phyloP scores from a whole-genome alignment of 2,329 filamentous ascomycete genomes.

The Apiospora kogelbergensis region DNA sequence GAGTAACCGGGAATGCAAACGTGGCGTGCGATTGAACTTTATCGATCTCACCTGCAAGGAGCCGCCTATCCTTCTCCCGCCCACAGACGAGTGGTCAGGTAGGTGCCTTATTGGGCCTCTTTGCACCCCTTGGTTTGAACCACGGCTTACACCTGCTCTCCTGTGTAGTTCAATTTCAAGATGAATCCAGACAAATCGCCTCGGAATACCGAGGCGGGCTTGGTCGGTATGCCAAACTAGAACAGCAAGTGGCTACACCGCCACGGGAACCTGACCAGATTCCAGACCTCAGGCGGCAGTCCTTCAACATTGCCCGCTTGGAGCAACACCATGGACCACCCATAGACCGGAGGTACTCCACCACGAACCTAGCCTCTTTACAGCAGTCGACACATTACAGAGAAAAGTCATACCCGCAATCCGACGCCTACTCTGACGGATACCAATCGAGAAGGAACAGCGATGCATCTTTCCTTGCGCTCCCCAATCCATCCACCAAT shows the following conservation, averaged over 20 bases:
- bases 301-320: slow-evolving; percentile 19
- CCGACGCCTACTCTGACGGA: slow-evolving; percentile 23
- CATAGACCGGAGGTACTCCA: slow-evolving; percentile 22
- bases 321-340: slow-evolving; percentile 21
- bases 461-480: slow-evolving; percentile 25
- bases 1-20: slow-evolving; percentile 80
- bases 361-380: slow-evolving; percentile 15
- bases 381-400: neutral
- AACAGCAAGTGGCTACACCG: slow-evolving; percentile 35
- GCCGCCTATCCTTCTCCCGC: slow-evolving; percentile 60
- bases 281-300: slow-evolving; percentile 24
- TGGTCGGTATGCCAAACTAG: slow-evolving; percentile 65
- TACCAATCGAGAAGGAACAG: slow-evolving; percentile 28
- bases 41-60: slow-evolving; percentile 77
- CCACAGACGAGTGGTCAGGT: slow-evolving; percentile 66
- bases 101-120: slow-evolving; percentile 26
- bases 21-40: slow-evolving; percentile 86
- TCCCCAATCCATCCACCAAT: slow-evolving; percentile 24
- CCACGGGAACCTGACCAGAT: slow-evolving; percentile 24
- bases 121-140: neutral
- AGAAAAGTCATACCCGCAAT: slow-evolving; percentile 22
- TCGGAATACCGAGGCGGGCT: slow-evolving; percentile 84
- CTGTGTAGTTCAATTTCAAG: slow-evolving; percentile 69
- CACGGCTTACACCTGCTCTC: neutral
- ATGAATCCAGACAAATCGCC: slow-evolving; percentile 87